Evolutionary conservation across 73 alveolate species (phyloP).

Genomic region (Halteria grandinella): DNA sequence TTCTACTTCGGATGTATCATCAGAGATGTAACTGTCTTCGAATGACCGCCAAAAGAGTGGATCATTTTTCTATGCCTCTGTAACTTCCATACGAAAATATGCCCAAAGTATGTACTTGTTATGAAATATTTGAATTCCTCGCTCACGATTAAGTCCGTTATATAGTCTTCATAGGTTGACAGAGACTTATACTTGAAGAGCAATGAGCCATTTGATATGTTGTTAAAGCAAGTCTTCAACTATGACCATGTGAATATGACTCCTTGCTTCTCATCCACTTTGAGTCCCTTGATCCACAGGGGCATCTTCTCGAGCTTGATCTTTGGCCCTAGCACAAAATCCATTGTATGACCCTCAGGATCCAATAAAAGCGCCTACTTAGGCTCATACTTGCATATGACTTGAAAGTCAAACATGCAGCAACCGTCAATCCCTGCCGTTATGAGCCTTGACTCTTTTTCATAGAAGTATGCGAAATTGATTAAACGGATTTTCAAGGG

Average conservation of each 20-base stretch:
- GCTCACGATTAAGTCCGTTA: slow-evolving; percentile 60
- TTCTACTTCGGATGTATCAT: slow-evolving; percentile 46
- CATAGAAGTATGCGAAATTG: slow-evolving; percentile 65
- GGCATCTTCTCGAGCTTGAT: slow-evolving; percentile 53
- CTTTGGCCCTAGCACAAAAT: slow-evolving; percentile 55
- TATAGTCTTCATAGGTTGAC: slow-evolving; percentile 65
- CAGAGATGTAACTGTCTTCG: slow-evolving; percentile 66
- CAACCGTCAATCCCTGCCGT: slow-evolving; percentile 76
- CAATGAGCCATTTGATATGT: slow-evolving; percentile 41
- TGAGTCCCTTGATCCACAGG: slow-evolving; percentile 64
- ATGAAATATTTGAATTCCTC: slow-evolving; percentile 67
- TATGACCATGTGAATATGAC: slow-evolving; percentile 61
- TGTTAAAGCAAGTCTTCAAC: slow-evolving; percentile 60
- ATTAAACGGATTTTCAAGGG: slow-evolving; percentile 60
- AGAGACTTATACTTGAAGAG: slow-evolving; percentile 24
- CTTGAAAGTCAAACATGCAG: slow-evolving; percentile 60
- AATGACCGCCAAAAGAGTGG: slow-evolving; percentile 67
- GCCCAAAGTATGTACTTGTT: slow-evolving; percentile 68
- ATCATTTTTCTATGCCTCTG: slow-evolving; percentile 36
- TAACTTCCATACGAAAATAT: slow-evolving; percentile 71
- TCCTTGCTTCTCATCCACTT: slow-evolving; percentile 56
- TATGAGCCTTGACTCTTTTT: slow-evolving; percentile 54
- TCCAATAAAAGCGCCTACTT: slow-evolving; percentile 66
- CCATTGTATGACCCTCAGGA: slow-evolving; percentile 68
- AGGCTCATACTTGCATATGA: slow-evolving; percentile 69